Base-by-base conservation (phyloP, 345 rosid species). In the Rhizophora apiculata region DNA sequence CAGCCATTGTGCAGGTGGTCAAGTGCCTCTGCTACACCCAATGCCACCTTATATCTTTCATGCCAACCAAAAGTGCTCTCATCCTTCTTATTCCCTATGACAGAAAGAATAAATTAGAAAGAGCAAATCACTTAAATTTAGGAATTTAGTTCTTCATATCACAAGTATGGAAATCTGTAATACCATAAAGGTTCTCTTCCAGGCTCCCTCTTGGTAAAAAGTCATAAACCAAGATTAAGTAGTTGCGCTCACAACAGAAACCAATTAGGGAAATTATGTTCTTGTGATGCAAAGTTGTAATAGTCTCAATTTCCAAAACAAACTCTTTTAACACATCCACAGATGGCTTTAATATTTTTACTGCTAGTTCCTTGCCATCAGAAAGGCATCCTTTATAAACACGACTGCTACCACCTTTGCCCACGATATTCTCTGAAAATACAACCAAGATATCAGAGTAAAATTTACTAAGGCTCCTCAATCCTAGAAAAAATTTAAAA, bases 181-280 rank as follows among this genome's bases (percentile, higher is more conserved):
- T 76, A 93, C 99, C 94, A 71, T 96, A 90, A 71, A 96, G 89
- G 68, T 89, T 92, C 70, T 92, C 97, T 75, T 96, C 99, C 37
- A 96, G 89, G 80, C 97, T 92, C 82, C 99, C 98, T 77, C 97
- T 87, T n/a, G 89, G 81, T 70, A 92, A 62, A 76, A 86, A 90
- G 67, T 92, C 93, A 39, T 96, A 92, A 67, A 89, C 88, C 82
- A 96, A 75, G 70, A 88, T 82, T 65, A 96, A 76, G 49, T 87
- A 84, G 77, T 82, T 80, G 72, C 79, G 73, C 80, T 90, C 98
- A 39, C 76, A 86, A 79, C 97, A 92, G 75, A 88, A 90, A 16
- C 99, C 99, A 67, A 85, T 80, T 46, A 90, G 86, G 59, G 98
- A 92, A 21, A 90, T 83, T 59, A 92, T 82, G 73, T 89, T 92